phyloP scores from a whole-genome alignment of 2,329 filamentous ascomycete species.

The Aureobasidium sp. region DNA sequence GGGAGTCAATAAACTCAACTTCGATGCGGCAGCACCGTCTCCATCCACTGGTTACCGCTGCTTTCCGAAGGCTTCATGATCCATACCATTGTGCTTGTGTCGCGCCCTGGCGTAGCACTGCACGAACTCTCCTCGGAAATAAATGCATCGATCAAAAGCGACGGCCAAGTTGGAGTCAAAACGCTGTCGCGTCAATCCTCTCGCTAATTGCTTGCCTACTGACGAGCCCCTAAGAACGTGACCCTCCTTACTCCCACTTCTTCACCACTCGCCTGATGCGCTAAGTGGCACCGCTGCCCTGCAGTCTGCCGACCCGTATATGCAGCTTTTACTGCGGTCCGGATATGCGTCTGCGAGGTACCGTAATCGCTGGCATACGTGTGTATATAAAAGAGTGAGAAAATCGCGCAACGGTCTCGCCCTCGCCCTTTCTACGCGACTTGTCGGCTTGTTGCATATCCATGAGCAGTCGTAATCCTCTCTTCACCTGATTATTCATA shows the following conservation, averaged over 20 bases:
- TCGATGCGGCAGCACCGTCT: background rate
- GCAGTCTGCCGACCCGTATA: constrained; percentile 6
- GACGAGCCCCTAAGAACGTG: background rate
- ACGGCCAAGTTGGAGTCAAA: background rate
- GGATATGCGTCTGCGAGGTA: constrained; percentile 8
- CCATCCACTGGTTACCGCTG: background rate
- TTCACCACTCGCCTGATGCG: background rate
- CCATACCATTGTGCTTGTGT: background rate
- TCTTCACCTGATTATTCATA: background rate
- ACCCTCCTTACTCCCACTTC: background rate
- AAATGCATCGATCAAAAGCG: background rate
- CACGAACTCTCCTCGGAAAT: background rate
- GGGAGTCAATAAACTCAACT: constrained; percentile 6
- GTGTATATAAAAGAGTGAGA: background rate
- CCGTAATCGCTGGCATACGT: background rate
- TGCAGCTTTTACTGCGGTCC: background rate
- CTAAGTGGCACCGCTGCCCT: constrained; percentile 1
- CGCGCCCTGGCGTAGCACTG: background rate
- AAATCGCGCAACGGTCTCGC: constrained; percentile 6
- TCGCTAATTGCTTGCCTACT: background rate
- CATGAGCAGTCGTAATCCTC: background rate
- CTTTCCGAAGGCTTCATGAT: background rate
- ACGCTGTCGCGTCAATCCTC: background rate
- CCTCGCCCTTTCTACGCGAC: background rate
- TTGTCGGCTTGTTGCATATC: constrained; percentile 5